Evolutionary conservation across 2,329 filamentous ascomycete genomes (phyloP).

Genomic region (Monosporascus sp.): DNA sequence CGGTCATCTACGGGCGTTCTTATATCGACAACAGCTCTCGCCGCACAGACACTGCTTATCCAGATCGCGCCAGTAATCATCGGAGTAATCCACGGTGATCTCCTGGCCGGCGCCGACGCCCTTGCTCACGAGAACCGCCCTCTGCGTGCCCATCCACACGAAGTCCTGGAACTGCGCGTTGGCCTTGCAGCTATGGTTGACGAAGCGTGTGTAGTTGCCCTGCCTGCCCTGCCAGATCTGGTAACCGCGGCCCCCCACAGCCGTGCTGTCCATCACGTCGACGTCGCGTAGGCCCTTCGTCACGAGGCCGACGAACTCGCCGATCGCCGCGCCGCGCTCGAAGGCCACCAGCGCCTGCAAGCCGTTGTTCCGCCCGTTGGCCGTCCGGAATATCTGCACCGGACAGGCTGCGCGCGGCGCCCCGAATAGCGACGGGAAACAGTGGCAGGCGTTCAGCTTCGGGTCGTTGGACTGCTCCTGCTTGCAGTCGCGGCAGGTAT

Average conservation of each 20-base stretch:
- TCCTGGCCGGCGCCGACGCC: conserved; percentile 48
- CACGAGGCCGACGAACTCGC: conserved; percentile 51
- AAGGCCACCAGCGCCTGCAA: conserved; percentile 42
- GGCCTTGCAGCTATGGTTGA: conserved; percentile 54
- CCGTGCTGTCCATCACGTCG: conserved; percentile 49
- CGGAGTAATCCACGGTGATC: conserved; percentile 54
- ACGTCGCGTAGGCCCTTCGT: conserved; percentile 46
- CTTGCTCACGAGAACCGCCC: conserved; percentile 50
- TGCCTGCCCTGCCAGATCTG: conserved; percentile 54
- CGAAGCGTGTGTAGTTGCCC: conserved; percentile 54
- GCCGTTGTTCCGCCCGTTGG: conserved; percentile 50
- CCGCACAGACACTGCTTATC: conserved; percentile 52
- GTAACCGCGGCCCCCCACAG: conserved; percentile 31
- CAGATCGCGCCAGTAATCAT: conserved; percentile 51
- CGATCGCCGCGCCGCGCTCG: conserved; percentile 46
- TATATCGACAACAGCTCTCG: conserved; percentile 45
- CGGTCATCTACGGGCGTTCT: too few relatives aligned
- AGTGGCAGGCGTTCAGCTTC: conserved; percentile 43
- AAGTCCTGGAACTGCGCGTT: conserved; percentile 54
- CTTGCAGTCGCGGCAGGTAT: conserved; percentile 39
- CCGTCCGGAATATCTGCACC: conserved; percentile 48
- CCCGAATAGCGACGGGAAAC: conserved; percentile 49
- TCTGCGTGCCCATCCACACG: conserved; percentile 50
- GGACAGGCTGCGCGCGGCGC: conserved; percentile 34
- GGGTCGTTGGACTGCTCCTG: conserved; percentile 46